Evolutionary conservation across 2,329 filamentous ascomycete species (phyloP).

Genomic region (Diaporthe humulicola): DNA sequence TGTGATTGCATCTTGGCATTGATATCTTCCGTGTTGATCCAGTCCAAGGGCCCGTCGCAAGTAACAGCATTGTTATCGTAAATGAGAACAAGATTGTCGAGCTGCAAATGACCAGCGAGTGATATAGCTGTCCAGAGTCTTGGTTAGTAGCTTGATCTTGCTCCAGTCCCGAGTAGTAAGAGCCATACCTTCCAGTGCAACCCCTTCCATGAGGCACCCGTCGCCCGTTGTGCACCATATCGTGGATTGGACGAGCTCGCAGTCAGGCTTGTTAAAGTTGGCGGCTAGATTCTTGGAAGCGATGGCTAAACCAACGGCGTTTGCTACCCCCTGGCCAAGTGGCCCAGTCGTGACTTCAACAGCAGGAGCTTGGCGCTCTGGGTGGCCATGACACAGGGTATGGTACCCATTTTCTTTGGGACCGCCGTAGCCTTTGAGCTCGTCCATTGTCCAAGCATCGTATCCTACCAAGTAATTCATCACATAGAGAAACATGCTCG

Average conservation of each 20-base stretch:
- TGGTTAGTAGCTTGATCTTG: background rate
- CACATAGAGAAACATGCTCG: constrained; percentile 66
- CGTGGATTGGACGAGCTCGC: constrained; percentile 62
- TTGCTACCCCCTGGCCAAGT: constrained; percentile 71
- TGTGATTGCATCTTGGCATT: constrained; percentile 70
- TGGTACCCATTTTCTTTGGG: constrained; percentile 48
- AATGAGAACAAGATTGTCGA: constrained; percentile 69
- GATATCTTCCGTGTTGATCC: constrained; percentile 67
- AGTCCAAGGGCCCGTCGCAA: constrained; percentile 68
- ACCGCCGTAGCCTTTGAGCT: constrained; percentile 68
- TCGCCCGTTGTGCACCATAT: constrained; percentile 71
- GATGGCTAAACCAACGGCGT: constrained; percentile 71
- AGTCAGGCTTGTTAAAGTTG: constrained; percentile 64
- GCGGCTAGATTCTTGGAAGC: constrained; percentile 68
- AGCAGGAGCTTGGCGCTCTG: constrained; percentile 69
- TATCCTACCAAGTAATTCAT: constrained; percentile 68
- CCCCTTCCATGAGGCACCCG: constrained; percentile 70
- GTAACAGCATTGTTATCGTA: constrained; percentile 74
- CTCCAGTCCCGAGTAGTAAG: fast-evolving
- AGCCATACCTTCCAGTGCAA: constrained; percentile 59
- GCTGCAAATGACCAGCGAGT: constrained; percentile 66
- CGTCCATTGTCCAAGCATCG: constrained; percentile 67
- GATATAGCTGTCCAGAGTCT: constrained; percentile 55
- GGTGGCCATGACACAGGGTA: constrained; percentile 67
- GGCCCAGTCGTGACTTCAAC: constrained; percentile 73